These are phyloP conservation scores for Saururus chinensis DNA, from an alignment of 164 flowering plant genomes.

Conservation along the genomic window DNA sequence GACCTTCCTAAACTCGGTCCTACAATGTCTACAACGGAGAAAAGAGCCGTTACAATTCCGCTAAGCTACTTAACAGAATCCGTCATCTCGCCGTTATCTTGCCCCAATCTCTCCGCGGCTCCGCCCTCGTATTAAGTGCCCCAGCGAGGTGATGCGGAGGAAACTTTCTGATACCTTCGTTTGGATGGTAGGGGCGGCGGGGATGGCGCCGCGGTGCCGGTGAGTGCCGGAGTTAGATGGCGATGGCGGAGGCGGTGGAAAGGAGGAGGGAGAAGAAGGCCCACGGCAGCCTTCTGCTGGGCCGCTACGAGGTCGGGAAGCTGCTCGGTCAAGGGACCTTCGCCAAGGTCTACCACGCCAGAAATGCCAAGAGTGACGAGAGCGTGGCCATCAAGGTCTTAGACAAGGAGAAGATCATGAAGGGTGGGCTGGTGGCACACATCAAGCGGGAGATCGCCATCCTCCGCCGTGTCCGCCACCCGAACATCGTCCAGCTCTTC, in stretches of 20 bases:
- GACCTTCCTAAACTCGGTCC: too few species aligned
- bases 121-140: too few species aligned
- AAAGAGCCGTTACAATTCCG: too few species aligned
- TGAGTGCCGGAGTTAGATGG: neutral
- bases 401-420: constrained; percentile 25
- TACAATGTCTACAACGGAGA: too few species aligned
- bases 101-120: too few species aligned
- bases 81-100: too few species aligned
- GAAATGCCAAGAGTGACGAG: constrained; percentile 10
- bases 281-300: constrained; percentile 6
- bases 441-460: constrained; percentile 22
- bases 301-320: constrained; percentile 18
- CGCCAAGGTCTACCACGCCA: constrained; percentile 20
- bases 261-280: neutral
- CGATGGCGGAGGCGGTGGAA: constrained; percentile 5
- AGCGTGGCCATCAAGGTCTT: constrained; percentile 18
- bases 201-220: too few species aligned
- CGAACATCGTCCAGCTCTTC: constrained; percentile 28
- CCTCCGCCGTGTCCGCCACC: constrained; percentile 27
- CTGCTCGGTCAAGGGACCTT: constrained; percentile 21
- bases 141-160: too few species aligned
- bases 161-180: too few species aligned
- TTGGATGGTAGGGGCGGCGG: too few species aligned
- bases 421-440: constrained; percentile 16
- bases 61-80: too few species aligned